These are phyloP conservation scores for Paramecium primaurelia DNA, from an alignment of 73 alveolate species.

Conservation along the genomic window DNA sequence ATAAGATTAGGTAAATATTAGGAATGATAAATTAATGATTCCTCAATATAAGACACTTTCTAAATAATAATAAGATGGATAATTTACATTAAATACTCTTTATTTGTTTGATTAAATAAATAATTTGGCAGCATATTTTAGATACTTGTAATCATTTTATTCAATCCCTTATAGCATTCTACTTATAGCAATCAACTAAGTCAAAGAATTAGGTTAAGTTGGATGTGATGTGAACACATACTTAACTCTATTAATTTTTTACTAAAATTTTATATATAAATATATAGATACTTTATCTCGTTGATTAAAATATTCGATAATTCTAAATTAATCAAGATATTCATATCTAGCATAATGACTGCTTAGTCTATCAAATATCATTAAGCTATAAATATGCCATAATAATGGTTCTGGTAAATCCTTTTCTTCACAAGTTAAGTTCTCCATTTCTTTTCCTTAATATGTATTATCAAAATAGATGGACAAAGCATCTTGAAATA, in stretches of 20 bases:
- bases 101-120: conserved; percentile 1
- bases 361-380: conserved; percentile 27
- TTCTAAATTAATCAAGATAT: neutral
- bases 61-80: neutral
- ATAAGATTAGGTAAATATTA: neutral
- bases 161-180: conserved; percentile 40
- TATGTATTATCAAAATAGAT: conserved; percentile 30
- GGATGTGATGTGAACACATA: conserved; percentile 49
- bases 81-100: neutral
- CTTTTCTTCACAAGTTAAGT: neutral
- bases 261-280: neutral
- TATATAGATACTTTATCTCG: neutral
- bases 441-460: conserved; percentile 12
- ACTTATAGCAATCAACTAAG: conserved; percentile 9
- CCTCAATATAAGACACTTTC: conserved; percentile 26
- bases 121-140: neutral
- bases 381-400: conserved; percentile 17
- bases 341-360: conserved; percentile 39
- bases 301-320: conserved; percentile 1
- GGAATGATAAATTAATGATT: conserved; percentile 18
- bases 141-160: conserved; percentile 34
- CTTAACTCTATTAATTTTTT: neutral
- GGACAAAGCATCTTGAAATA: neutral
- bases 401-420: neutral
- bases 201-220: conserved; percentile 25